These are phyloP conservation scores for Pholiota adiposa DNA, from an alignment of 1,284 basidiomycete species.

Conservation along the genomic window DNA sequence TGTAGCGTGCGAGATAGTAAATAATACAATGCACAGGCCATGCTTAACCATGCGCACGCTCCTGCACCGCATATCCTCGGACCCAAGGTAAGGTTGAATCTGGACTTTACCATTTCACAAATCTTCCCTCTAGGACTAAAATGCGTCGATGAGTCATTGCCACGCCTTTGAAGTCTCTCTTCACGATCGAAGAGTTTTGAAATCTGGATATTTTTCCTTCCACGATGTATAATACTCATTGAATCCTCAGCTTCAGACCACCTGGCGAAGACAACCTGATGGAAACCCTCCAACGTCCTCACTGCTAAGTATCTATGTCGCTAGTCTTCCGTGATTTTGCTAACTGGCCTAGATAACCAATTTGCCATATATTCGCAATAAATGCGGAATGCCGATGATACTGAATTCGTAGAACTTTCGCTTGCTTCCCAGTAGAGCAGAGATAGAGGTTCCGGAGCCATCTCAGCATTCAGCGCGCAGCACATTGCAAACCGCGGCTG, in stretches of 20 bases:
- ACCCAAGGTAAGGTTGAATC: constrained; percentile 7
- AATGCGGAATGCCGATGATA: neutral
- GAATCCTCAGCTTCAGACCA: neutral
- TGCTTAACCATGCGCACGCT: neutral
- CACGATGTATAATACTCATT: neutral
- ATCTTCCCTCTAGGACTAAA: neutral
- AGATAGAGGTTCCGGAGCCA: neutral
- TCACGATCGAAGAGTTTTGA: neutral
- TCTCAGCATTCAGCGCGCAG: too few species aligned
- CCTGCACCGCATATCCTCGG: constrained; percentile 3
- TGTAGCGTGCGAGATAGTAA: neutral
- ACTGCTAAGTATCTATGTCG: neutral
- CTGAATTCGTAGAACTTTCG: neutral
- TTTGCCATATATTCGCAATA: neutral
- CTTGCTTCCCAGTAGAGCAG: neutral
- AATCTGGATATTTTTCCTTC: neutral
- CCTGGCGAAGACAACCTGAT: neutral
- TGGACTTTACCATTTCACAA: neutral
- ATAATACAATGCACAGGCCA: neutral
- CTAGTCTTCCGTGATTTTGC: neutral
- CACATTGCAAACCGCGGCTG: neutral
- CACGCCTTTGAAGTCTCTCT: neutral
- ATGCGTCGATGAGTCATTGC: neutral
- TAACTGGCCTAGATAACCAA: neutral
- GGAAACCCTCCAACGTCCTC: neutral